phyloP scores from a whole-genome alignment of 441 rosid genomes.

The Brassica balearica region DNA sequence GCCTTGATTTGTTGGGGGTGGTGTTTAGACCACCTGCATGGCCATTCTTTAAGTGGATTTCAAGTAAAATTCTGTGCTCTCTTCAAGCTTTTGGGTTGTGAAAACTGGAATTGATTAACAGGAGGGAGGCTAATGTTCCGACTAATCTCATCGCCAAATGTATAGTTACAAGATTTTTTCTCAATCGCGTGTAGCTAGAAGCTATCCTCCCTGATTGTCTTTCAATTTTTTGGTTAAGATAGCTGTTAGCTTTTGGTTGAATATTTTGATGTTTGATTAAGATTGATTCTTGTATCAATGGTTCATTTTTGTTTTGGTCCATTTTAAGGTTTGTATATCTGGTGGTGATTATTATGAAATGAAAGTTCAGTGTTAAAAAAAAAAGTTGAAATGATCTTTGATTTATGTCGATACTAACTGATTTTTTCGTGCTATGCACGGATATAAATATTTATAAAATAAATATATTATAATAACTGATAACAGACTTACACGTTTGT shows the following conservation, averaged over 20 bases:
- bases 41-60: no score
- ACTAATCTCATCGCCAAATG: no score
- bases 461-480: no score
- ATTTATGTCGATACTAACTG: background rate
- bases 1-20: no score
- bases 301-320: background rate
- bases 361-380: background rate
- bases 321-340: no score
- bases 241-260: background rate
- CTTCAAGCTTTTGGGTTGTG: no score
- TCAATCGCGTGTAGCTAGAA: background rate
- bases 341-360: background rate
- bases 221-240: background rate
- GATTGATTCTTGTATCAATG: background rate
- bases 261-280: background rate
- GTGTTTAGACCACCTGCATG: no score
- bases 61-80: no score
- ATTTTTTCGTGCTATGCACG: no score
- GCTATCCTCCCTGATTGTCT: background rate
- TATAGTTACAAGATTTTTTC: background rate
- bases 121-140: no score
- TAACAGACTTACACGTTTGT: constrained; percentile 13
- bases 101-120: no score
- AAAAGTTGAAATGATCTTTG: constrained; percentile 11
- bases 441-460: no score